A percentile compares a stretch with the other conserved stretches of the same genome.
phyloP scores from a whole-genome alignment of 441 rosid species.

The Populus hybrid region DNA sequence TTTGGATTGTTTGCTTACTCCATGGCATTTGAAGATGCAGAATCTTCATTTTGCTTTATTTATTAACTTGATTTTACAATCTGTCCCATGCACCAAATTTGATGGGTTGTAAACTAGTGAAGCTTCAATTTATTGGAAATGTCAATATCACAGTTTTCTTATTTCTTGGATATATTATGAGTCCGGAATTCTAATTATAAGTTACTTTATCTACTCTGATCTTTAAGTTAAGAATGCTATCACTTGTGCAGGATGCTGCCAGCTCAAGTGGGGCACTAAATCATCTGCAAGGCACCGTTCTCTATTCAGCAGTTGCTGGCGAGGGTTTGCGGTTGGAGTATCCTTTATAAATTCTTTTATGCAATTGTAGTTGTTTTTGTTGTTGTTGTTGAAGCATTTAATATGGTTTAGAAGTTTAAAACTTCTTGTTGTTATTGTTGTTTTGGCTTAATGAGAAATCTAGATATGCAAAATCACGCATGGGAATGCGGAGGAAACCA shows the following conservation, averaged over 20 bases:
- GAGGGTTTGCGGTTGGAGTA: conserved; percentile 87
- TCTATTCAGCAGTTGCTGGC: conserved; percentile 63
- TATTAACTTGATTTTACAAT: not conserved
- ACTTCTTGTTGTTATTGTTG: conserved; percentile 1
- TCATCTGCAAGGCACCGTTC: conserved; percentile 69
- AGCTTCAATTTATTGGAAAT: not conserved
- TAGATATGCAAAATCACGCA: conserved; percentile 76
- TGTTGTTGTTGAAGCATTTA: not conserved
- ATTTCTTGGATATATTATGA: not conserved
- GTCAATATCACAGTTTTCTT: not conserved
- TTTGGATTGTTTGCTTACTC: not conserved
- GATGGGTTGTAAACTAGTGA: not conserved
- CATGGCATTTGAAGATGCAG: not conserved
- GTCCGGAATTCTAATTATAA: not conserved
- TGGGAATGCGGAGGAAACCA: conserved; percentile 82
- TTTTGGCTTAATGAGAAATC: conserved; percentile 38
- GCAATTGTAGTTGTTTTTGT: not conserved
- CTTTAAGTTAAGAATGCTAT: not conserved
- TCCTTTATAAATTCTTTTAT: conserved; percentile 37
- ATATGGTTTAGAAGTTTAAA: not conserved
- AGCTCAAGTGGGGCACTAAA: conserved; percentile 71
- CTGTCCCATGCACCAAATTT: too few relatives aligned
- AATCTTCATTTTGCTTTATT: not conserved
- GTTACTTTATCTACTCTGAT: not conserved
- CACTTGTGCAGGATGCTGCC: conserved; percentile 53